Base-by-base conservation (phyloP, 2,329 filamentous ascomycete genomes). In the Lachnellula occidentalis region DNA sequence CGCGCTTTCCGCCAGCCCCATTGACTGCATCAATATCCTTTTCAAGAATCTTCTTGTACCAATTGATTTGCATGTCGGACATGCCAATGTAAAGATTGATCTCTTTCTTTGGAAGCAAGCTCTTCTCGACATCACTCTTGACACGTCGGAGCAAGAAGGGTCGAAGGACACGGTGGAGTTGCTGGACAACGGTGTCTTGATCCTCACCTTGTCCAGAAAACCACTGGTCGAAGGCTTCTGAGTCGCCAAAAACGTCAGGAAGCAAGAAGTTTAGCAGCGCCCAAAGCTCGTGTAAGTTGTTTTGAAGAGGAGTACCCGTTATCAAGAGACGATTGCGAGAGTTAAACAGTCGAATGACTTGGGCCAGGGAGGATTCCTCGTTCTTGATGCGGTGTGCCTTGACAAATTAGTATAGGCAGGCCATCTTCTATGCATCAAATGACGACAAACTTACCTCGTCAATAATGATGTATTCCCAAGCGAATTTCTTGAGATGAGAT, bases 391-490 rank as follows among this genome's bases (percentile, higher is more conserved):
- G 90, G 72, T 99, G 94, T 2, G 94, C 86, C 68, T 71, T 45
- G 42, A 22, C 24, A 36, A 34, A 48, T 59, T 58, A 62, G 58
- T 41, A 54, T 48, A 34, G 54, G 15, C 21, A n/a, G n/a, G n/a
- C n/a, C n/a, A n/a, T n/a, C 48, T 12, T 7, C 12, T 19, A 19
- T 50, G n/a, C 11, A 12, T 45, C 6, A 42, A 9, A 39, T 27
- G 17, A 24, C 9, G 9, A 12, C 1, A 15, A 43, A 54, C 61
- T 45, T 63, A 68, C 83, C 74, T 99, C 94, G 66, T 99, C 94
- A 61, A 99, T 96, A 64, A 99, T 96, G 72, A 99, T 99, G 73
- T 99, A 99, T 71, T 99, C 92, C 94, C 94, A 99, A 0, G 94
- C 92, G 70, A 99, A 95, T 72, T 97, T 97, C 75, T 94, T 96